These are phyloP conservation scores for Hordeum marinum DNA, from an alignment of 176 grass and related monocot genomes.

Conservation along the genomic window DNA sequence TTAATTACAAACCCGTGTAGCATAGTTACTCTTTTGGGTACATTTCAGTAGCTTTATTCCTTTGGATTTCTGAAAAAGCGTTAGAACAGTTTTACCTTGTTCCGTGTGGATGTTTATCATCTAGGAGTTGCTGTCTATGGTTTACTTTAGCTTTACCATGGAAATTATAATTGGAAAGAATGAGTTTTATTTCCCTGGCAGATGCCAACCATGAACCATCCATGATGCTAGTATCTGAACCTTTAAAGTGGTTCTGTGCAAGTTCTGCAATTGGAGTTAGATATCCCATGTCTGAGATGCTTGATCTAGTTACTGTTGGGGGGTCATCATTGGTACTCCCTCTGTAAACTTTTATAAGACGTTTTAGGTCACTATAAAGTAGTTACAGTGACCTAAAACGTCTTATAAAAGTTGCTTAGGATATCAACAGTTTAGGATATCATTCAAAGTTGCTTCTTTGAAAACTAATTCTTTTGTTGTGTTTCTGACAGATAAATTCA, in stretches of 20 bases:
- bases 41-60: background rate
- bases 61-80: background rate
- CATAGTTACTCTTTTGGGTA: background rate
- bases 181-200: background rate
- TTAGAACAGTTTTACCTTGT: background rate
- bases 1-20: background rate
- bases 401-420: too few species aligned
- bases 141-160: background rate
- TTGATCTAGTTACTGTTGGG: background rate
- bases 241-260: background rate
- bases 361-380: too few species aligned
- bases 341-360: too few species aligned
- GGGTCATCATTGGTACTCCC: background rate
- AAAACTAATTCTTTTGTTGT: conserved; percentile 4
- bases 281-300: background rate
- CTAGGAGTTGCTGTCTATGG: background rate
- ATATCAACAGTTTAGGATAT: too few species aligned
- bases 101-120: background rate
- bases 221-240: background rate
- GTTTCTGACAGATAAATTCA: conserved; percentile 70
- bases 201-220: background rate
- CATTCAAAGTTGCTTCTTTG: background rate
- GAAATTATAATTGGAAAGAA: background rate
- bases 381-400: too few species aligned
- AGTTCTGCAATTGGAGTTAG: background rate